Base-by-base conservation (phyloP, 2,329 filamentous ascomycete species). In the Chaetothyriales sp. region DNA sequence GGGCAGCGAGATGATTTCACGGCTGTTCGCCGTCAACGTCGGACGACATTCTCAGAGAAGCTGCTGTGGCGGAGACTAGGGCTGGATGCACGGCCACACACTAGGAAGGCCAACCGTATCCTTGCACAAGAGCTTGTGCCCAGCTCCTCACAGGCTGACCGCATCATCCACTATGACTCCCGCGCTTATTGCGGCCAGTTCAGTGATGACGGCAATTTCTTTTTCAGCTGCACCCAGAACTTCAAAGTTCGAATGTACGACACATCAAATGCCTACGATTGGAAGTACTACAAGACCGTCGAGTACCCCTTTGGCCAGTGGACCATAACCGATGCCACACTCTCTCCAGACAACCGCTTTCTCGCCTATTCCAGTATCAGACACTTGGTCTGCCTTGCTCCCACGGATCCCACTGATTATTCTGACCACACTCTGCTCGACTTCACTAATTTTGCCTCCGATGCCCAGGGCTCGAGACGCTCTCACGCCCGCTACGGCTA, bases 201-300 rank as follows among this genome's bases (percentile, higher is more conserved):
- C 66, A 95, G 88, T 0, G 86, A 94, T 58, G 92, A 98, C 61
- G 92, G 92, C 22, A 94, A 95, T 67, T 97, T 97, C 72, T 97
- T 95, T 72, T 97, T 90, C 65, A 83, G 85, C 5, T 92, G 86
- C 63, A 85, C 85, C 8, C 88, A 95, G 67, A 89, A 97, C 67
- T 95, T 95, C 70, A 85, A 82, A 60, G 89, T 98, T 8, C 84
- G 89, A 50, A 89, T 98, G 86, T 98, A 97, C 68, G 90, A 97
- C 66, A 97, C 92, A 0, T 89, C 86, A 1, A 95, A 95, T 61
- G 89, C 90, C 0, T 94, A 92, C 67, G 79, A 89, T 58, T 98
- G 92, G 92, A 85, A 84, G 65, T 89, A 95, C 67, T 95, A 95
- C 74, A 97, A 90, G 70, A 90, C 86, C 0, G 86, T 89, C 4